A percentile compares a stretch with the other conserved stretches of the same genome.
Evolutionary conservation across 495 filamentous ascomycete genomes (phyloP).

Genomic region (Pseudomonodictys pantanalensis): DNA sequence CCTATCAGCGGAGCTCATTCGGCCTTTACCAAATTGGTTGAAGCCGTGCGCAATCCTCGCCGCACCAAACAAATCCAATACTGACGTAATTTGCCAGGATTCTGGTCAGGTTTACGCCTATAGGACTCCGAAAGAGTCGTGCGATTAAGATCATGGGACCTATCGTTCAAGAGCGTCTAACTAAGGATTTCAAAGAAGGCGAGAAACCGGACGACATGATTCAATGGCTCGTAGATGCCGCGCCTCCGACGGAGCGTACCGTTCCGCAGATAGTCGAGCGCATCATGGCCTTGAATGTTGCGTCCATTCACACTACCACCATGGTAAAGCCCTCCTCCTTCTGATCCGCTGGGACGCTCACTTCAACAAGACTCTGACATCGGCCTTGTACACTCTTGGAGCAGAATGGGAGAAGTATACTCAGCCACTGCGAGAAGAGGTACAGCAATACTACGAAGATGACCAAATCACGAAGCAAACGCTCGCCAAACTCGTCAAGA

Average conservation of each 20-base stretch:
- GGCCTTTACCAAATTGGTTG: background rate
- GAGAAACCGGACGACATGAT: background rate
- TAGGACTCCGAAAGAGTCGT: background rate
- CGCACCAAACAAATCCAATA: background rate
- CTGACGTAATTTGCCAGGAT: background rate
- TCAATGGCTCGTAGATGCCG: slow-evolving; percentile 1
- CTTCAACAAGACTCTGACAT: background rate
- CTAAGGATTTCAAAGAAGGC: background rate
- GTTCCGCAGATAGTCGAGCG: background rate
- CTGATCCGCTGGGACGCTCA: background rate
- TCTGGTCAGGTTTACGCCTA: background rate
- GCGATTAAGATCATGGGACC: background rate
- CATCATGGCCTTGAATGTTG: background rate
- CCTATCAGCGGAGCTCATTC: background rate
- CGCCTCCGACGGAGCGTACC: background rate
- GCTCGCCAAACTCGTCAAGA: background rate
- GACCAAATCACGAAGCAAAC: background rate
- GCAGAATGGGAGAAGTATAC: background rate
- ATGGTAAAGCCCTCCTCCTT: background rate
- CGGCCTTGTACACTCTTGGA: background rate
- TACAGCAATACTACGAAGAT: background rate
- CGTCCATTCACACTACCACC: background rate
- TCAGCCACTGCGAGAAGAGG: background rate
- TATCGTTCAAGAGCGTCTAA: background rate
- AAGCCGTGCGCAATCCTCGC: background rate